Percentiles rank a stretch among this genome's conserved stretches.
Evolutionary conservation across 371 early-diverging fungal species (phyloP).

Genomic region (Mortierella sp.): DNA sequence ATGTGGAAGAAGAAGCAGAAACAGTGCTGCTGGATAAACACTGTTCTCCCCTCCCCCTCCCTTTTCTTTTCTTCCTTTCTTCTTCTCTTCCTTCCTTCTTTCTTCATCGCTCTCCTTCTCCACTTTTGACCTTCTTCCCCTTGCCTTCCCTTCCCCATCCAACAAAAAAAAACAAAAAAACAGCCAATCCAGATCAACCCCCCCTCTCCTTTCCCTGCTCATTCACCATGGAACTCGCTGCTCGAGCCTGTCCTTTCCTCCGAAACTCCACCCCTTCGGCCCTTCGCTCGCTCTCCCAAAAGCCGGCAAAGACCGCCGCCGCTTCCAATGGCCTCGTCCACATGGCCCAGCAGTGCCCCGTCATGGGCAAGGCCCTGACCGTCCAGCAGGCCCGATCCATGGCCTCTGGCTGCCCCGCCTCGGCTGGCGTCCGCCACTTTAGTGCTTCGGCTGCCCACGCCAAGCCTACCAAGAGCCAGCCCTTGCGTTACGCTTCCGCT

Average conservation of each 20-base stretch:
- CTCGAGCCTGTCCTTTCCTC: constrained; percentile 88
- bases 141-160: not conserved
- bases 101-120: not conserved
- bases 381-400: constrained; percentile 68
- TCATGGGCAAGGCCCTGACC: constrained; percentile 87
- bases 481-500: constrained; percentile 32
- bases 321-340: constrained; percentile 68
- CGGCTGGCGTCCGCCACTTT: constrained; percentile 52
- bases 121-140: not conserved
- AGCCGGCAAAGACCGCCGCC: constrained; percentile 56
- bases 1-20: not conserved
- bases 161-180: too few relatives aligned
- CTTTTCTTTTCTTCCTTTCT: constrained; percentile 1
- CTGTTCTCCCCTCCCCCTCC: not conserved
- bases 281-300: constrained; percentile 75
- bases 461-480: constrained; percentile 42
- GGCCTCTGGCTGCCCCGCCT: constrained; percentile 58
- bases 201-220: not conserved
- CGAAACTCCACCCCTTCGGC: constrained; percentile 80
- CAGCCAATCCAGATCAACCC: not conserved
- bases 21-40: not conserved
- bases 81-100: not conserved
- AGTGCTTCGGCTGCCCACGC: constrained; percentile 55
- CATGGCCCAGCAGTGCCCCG: constrained; percentile 90
- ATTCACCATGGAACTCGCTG: constrained; percentile 64